These are phyloP conservation scores for Obelidium mucronatum DNA, from an alignment of 192 early-diverging fungal genomes.

Conservation along the genomic window DNA sequence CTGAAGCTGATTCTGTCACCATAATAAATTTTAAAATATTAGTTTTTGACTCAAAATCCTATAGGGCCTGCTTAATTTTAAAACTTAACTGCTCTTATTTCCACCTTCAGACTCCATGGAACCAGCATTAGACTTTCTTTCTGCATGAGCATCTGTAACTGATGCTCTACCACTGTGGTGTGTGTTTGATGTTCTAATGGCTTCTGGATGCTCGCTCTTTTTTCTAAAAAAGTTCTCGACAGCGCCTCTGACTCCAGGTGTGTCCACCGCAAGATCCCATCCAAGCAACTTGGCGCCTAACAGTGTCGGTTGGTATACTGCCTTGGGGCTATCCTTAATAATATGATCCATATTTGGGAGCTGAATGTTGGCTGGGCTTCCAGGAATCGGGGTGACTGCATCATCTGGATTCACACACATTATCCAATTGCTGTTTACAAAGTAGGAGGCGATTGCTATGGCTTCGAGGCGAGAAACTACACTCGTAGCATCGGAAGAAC, in stretches of 20 bases:
- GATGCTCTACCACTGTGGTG: not conserved
- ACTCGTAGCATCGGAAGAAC: conserved; percentile 36
- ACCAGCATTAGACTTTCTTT: not conserved
- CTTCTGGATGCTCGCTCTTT: conserved; percentile 2
- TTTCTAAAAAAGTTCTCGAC: conserved; percentile 14
- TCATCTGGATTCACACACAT: conserved; percentile 14
- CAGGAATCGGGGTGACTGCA: not conserved
- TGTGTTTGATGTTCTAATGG: not conserved
- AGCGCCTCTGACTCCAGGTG: conserved; percentile 16
- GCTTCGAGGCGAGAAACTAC: conserved; percentile 38
- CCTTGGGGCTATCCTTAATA: conserved; percentile 33
- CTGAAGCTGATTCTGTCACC: conserved; percentile 11
- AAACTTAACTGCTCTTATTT: not conserved
- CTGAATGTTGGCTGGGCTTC: not conserved
- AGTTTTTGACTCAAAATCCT: too few relatives aligned
- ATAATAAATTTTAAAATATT: too few relatives aligned
- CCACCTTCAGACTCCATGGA: not conserved
- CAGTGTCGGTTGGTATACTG: conserved; percentile 43
- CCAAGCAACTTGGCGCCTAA: conserved; percentile 30
- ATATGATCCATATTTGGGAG: not conserved
- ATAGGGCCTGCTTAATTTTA: not conserved
- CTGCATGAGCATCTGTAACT: not conserved
- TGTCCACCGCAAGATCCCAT: conserved; percentile 36
- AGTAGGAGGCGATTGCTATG: conserved; percentile 28
- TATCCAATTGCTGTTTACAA: conserved; percentile 43